Conservation (phyloP, 148 eudicot genomes). For the Heliamphora exappendiculata region DNA sequence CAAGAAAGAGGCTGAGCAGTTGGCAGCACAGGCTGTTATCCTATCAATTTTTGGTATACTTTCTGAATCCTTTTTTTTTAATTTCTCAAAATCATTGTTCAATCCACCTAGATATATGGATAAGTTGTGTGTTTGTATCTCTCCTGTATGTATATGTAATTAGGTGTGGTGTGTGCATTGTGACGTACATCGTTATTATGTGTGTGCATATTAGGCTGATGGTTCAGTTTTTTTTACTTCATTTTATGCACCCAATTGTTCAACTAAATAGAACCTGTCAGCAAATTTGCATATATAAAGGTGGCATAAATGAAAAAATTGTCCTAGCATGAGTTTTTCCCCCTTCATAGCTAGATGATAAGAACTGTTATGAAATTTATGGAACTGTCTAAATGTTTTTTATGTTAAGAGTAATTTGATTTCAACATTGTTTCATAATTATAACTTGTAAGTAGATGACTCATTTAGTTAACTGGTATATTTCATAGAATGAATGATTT, state of each 20-base stretch:
- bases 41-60: conserved; percentile 51
- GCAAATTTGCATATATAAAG: not conserved
- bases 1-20: conserved; percentile 60
- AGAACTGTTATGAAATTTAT: not conserved
- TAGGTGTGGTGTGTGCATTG: not conserved
- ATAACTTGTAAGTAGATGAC: not conserved
- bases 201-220: not conserved
- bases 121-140: not conserved
- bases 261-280: not conserved
- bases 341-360: not conserved
- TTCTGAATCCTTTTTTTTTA: not conserved
- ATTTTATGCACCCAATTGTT: not conserved
- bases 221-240: not conserved
- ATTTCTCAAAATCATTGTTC: not conserved
- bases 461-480: not conserved
- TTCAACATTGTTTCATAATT: not conserved
- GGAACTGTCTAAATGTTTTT: not conserved
- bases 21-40: conserved; percentile 47
- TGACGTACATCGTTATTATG: not conserved
- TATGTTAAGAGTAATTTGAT: not conserved
- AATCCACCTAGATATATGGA: not conserved
- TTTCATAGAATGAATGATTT: not conserved
- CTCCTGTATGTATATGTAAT: not conserved
- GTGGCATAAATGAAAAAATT: not conserved
- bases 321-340: no score